Evolutionary conservation across 2,329 filamentous ascomycete genomes (phyloP).

Genomic region (Tolypocladium paradoxum): DNA sequence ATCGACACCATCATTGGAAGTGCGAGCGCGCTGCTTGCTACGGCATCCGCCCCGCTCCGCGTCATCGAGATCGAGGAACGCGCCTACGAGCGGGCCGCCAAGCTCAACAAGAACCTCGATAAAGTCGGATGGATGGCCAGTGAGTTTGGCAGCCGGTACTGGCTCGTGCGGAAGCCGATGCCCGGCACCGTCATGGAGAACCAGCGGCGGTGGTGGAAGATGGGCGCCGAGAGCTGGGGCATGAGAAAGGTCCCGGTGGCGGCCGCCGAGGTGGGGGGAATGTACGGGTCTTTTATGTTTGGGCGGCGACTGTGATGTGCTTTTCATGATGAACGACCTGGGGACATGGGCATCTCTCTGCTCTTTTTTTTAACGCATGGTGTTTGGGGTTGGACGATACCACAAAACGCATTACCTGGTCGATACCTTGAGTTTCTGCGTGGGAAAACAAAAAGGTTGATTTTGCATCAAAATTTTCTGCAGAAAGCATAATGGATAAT

Average conservation of each 20-base stretch:
- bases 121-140: slow-evolving; percentile 59
- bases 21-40: slow-evolving; percentile 48
- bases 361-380: slow-evolving; percentile 2
- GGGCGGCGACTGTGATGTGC: slow-evolving; percentile 39
- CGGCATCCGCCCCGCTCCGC: slow-evolving; percentile 55
- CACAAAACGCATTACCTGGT: slow-evolving; percentile 3
- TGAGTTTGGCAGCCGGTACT: slow-evolving; percentile 54
- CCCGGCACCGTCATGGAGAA: slow-evolving; percentile 23
- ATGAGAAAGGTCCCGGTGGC: slow-evolving; percentile 90
- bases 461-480: background rate
- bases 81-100: slow-evolving; percentile 52
- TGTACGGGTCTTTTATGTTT: slow-evolving; percentile 70
- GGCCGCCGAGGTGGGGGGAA: slow-evolving; percentile 82
- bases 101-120: slow-evolving; percentile 49
- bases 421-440: background rate
- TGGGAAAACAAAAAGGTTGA: background rate
- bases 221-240: slow-evolving; percentile 76
- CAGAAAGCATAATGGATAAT: background rate
- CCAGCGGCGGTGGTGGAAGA: slow-evolving; percentile 63
- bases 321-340: background rate
- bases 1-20: slow-evolving; percentile 43
- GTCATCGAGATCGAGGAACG: slow-evolving; percentile 67
- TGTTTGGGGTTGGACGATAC: slow-evolving; percentile 7
- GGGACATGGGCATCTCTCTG: slow-evolving; percentile 11
- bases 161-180: slow-evolving; percentile 51